Conservation (phyloP, 768 basidiomycete genomes). For the Rhizopogon sp. region DNA sequence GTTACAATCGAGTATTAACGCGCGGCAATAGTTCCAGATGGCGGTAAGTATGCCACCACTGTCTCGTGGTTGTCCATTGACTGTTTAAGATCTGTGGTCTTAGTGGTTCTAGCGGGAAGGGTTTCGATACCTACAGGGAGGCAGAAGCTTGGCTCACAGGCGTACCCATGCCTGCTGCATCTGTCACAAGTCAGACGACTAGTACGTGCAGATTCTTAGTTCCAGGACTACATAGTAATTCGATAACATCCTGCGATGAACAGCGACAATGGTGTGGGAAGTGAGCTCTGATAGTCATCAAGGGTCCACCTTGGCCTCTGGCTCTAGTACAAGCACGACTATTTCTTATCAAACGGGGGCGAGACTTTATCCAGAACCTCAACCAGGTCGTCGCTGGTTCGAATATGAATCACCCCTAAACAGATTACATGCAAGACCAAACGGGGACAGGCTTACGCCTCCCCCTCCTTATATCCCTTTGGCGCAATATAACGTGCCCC, state of each 20-base stretch:
- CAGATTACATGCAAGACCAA: not conserved
- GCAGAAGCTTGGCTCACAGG: constrained; percentile 19
- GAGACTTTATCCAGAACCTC: not conserved
- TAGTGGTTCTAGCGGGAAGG: constrained; percentile 28
- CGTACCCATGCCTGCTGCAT: constrained; percentile 8
- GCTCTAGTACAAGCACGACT: not conserved
- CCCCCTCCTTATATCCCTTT: not conserved
- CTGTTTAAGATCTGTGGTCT: constrained; percentile 20
- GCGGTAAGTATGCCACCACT: constrained; percentile 14
- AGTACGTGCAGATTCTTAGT: constrained; percentile 15
- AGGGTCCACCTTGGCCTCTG: constrained; percentile 1
- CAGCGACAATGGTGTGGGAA: not conserved
- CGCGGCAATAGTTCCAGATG: constrained; percentile 12
- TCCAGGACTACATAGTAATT: not conserved
- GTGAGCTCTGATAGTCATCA: not conserved
- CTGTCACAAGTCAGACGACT: constrained; percentile 2
- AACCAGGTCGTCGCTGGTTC: not conserved
- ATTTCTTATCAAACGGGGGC: not conserved
- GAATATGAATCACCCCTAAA: not conserved
- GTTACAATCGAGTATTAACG: not conserved
- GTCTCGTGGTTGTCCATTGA: not conserved
- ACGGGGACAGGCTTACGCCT: not conserved
- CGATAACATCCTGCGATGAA: not conserved
- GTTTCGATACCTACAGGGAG: constrained; percentile 24
- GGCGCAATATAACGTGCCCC: no score